phyloP scores from a whole-genome alignment of 768 basidiomycete species.

The Nidularia sp. region DNA sequence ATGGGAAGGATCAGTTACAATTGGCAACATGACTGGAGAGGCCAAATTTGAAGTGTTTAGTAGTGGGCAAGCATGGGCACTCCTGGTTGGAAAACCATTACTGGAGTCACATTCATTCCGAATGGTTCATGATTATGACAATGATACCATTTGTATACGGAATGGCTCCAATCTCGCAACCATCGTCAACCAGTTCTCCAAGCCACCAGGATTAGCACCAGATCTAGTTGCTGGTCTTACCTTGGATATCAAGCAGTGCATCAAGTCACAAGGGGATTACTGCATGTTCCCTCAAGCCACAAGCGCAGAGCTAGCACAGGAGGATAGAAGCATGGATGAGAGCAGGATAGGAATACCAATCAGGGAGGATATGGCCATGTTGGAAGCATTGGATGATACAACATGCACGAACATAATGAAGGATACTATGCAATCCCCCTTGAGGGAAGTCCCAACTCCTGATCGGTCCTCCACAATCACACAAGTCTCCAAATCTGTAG shows the following conservation, averaged over 20 bases:
- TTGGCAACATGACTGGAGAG: slow-evolving; percentile 4
- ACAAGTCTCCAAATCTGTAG: too few species aligned
- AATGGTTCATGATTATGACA: slow-evolving; percentile 4
- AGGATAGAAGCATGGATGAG: too few species aligned
- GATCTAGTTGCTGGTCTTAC: neutral
- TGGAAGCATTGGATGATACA: too few species aligned
- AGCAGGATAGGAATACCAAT: too few species aligned
- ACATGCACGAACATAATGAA: too few species aligned
- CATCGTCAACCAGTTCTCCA: too few species aligned
- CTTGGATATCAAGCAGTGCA: neutral
- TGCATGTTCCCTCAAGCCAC: neutral
- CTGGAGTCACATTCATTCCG: neutral
- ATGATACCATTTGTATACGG: neutral
- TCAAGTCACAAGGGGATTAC: neutral
- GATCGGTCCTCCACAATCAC: too few species aligned
- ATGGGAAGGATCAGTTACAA: slow-evolving; percentile 9
- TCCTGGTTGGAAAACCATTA: slow-evolving; percentile 7
- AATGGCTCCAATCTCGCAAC: neutral
- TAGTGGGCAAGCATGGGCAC: slow-evolving; percentile 2
- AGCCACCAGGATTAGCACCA: too few species aligned
- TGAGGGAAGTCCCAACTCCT: too few species aligned
- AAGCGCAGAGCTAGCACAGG: neutral
- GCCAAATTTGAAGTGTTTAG: slow-evolving; percentile 6
- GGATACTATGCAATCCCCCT: too few species aligned
- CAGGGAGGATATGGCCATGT: too few species aligned